Base-by-base conservation (phyloP, 768 basidiomycete genomes). In the Pholiota microspora region DNA sequence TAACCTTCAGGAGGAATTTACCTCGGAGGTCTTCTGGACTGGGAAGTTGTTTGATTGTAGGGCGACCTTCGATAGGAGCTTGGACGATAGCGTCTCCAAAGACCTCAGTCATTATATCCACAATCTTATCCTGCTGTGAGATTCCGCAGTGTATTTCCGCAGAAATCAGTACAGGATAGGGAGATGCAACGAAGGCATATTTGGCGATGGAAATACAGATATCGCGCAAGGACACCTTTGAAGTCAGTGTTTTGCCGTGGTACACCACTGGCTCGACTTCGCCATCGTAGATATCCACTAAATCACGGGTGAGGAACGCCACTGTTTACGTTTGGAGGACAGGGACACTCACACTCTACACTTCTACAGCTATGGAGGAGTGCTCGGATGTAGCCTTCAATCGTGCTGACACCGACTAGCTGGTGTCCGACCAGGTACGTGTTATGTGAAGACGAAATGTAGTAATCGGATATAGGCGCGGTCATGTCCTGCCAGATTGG, bases 81-180 rank as follows among this genome's bases (percentile, higher is more conserved):
- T 68, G 61, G 2, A 81, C 63, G 3, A 81, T 66, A 6, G 67
- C 63, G 29, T 78, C 76, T 1, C 77, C 77, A 57, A 83, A 83
- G 4, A 77, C 74, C 44, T 73, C 66, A 1, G 60, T 63, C 77
- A 79, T 78, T 53, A 79, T 78, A 27, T 71, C 69, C 23, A 73
- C 78, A 36, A 81, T 73, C 62, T 71, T 70, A 52, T 80, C 77
- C 54, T 84, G 77, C 59, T 83, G 78, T 34, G 82, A 79, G 4
- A 75, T 73, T 2, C 81, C 77, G 70, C 94, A 97, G 64, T 98
- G 96, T 4, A 97, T 82, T 73, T 99, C 97, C n/a, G 94, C 92
- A 3, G 94, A 96, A 51, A 99, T 91, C 72, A 99, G 92, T 67
- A 99, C 81, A 0, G 97, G 97, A 69, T 94, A 98, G 0, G 94